These are phyloP conservation scores for Arabidopsis hybrid DNA, from an alignment of 441 rosid species.

Conservation along the genomic window DNA sequence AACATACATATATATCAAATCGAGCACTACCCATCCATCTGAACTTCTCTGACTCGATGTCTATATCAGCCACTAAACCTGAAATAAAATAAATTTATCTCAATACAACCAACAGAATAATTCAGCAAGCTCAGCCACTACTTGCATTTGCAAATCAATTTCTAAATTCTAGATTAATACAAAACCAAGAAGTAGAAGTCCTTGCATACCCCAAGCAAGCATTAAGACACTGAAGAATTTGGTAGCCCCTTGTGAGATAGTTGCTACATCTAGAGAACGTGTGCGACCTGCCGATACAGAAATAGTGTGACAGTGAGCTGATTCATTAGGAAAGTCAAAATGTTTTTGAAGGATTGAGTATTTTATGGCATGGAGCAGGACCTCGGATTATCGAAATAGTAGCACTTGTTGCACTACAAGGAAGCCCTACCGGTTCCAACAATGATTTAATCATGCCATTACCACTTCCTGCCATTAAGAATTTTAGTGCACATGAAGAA, in stretches of 20 bases:
- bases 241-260: constrained; percentile 71
- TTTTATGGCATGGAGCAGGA: constrained; percentile 38
- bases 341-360: not conserved
- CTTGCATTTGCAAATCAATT: not conserved
- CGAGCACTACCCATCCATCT: constrained; percentile 98
- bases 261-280: constrained; percentile 79
- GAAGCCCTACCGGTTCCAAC: constrained; percentile 75
- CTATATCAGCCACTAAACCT: constrained; percentile 95
- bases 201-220: constrained; percentile 91
- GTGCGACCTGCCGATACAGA: constrained; percentile 63
- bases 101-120: not conserved
- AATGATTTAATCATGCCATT: constrained; percentile 94
- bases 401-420: constrained; percentile 73
- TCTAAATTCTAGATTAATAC: not conserved
- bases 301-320: constrained; percentile 15
- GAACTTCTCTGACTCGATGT: constrained; percentile 90
- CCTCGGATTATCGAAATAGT: constrained; percentile 84
- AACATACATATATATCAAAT: constrained; percentile 79
- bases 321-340: not conserved
- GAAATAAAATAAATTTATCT: constrained; percentile 35
- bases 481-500: constrained; percentile 12
- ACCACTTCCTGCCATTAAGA: constrained; percentile 70
- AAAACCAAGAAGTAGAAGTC: constrained; percentile 18
- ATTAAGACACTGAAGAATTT: constrained; percentile 83
- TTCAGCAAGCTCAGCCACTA: constrained; percentile 21